These are phyloP conservation scores for Nemania diffusa DNA, from an alignment of 2,329 filamentous ascomycete species.

Conservation along the genomic window DNA sequence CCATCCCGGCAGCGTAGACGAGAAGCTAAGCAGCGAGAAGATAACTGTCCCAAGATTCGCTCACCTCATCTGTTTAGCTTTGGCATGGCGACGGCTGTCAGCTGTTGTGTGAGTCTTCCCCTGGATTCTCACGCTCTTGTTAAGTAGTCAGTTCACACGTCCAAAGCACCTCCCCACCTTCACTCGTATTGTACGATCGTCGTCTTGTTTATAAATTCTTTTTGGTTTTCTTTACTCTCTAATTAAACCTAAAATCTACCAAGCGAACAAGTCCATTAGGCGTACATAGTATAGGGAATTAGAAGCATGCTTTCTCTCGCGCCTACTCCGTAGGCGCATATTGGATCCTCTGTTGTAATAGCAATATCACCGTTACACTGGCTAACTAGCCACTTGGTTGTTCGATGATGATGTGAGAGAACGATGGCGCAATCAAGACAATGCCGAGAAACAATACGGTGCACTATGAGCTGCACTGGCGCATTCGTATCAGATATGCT, in stretches of 20 bases:
- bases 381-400: conserved; percentile 11
- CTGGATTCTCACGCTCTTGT: neutral
- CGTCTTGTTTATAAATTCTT: conserved; percentile 1
- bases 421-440: conserved; percentile 12
- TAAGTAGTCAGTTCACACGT: conserved; percentile 19
- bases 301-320: conserved; percentile 12
- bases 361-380: conserved; percentile 7
- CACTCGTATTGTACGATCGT: neutral
- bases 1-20: conserved; percentile 18
- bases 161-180: conserved; percentile 3
- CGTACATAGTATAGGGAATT: conserved; percentile 8
- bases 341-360: conserved; percentile 16
- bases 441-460: conserved; percentile 9
- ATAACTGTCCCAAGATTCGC: conserved; percentile 15
- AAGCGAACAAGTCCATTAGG: conserved; percentile 1
- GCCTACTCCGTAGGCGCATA: conserved; percentile 1
- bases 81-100: conserved; percentile 9
- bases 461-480: conserved; percentile 12
- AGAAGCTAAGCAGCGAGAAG: conserved; percentile 18
- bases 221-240: conserved; percentile 14
- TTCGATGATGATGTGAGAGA: conserved; percentile 12
- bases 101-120: neutral
- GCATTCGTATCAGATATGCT: conserved; percentile 21
- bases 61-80: conserved; percentile 18
- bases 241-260: conserved; percentile 6